Base-by-base conservation (phyloP, 2,329 filamentous ascomycete genomes). In the Xylaria hypoxylon region DNA sequence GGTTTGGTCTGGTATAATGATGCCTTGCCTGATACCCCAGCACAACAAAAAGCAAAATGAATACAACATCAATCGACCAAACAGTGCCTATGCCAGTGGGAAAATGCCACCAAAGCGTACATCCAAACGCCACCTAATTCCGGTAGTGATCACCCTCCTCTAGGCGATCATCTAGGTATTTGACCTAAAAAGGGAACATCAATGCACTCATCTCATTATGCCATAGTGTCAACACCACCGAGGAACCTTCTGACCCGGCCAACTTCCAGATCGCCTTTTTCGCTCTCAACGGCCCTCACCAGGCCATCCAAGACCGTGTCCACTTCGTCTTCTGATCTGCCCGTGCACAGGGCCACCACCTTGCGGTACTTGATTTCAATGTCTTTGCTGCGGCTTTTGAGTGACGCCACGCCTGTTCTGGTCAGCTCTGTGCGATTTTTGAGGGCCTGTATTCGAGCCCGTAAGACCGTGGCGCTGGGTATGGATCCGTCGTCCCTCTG, bases 281-380 rank as follows among this genome's bases (percentile, higher is more conserved):
- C 94, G 74, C 94, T 97, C 79, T 97, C 95, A 2, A 98, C 91
- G 2, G 96, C 96, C 68, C 92, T 89, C 52, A 96, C 87, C 48
- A 99, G 82, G 2, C 89, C 89, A 59, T 93, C 92, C 0, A 97
- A 84, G 58, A 94, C 87, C 64, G 88, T 87, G 72, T 98, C 96
- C 15, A 98, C 92, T 64, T 93, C 87, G 8, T 86, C 85, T 68
- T 96, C 93, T 0, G 88, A 86, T 38, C 94, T 92, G 8, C 89
- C 90, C 0, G 94, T 97, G 77, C 95, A 97, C 13, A 97, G 82
- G 60, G 91, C 89, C 26, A 99, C 93, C 33, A 98, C 92, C 71
- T 91, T 92, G 28, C 94, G 87, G 77, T 97, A 97, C 79, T 96
- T 93, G 71, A 91, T 85, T 75, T 97, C 95, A 3, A 97, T 85